A percentile compares a stretch with the other conserved stretches of the same genome.
Evolutionary conservation across 106 monocot genomes (phyloP).

Genomic region (Dendrobium nobile): DNA sequence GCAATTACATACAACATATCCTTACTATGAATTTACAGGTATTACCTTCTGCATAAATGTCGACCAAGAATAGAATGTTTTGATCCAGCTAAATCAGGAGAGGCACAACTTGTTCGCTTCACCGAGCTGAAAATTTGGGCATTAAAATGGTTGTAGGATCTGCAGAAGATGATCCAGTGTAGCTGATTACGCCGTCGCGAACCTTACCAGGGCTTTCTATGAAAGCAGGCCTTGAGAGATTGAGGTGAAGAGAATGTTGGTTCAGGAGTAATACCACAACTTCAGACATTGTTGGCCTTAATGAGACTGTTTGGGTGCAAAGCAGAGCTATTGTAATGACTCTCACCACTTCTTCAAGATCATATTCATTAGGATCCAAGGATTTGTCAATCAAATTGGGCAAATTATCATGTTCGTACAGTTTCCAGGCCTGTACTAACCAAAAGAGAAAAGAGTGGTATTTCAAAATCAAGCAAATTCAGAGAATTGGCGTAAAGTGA

Average conservation of each 20-base stretch:
- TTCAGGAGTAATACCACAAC: constrained; percentile 50
- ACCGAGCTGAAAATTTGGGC: constrained; percentile 4
- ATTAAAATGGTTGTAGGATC: constrained; percentile 14
- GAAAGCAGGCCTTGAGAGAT: constrained; percentile 46
- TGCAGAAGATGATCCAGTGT: constrained; percentile 20
- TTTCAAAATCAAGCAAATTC: too few species aligned
- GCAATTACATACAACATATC: too few species aligned
- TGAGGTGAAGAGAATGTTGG: constrained; percentile 14
- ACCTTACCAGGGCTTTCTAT: constrained; percentile 30
- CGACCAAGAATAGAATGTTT: too few species aligned
- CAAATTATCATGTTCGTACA: constrained; percentile 33
- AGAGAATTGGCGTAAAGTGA: too few species aligned
- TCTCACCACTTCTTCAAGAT: constrained; percentile 31
- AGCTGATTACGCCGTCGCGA: constrained; percentile 18
- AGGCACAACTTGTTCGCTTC: background rate
- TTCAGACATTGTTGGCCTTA: constrained; percentile 62
- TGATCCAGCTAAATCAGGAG: background rate
- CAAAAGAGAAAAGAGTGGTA: background rate
- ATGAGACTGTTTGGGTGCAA: constrained; percentile 55
- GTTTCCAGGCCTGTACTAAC: constrained; percentile 44
- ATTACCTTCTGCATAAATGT: background rate
- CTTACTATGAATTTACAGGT: too few species aligned
- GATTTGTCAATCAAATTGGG: constrained; percentile 41
- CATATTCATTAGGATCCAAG: constrained; percentile 27
- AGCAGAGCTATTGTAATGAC: constrained; percentile 53